Percentiles rank a stretch among this genome's conserved stretches.
Conservation (phyloP, 2,329 filamentous ascomycete species). For the Aspergillus neotritici region DNA sequence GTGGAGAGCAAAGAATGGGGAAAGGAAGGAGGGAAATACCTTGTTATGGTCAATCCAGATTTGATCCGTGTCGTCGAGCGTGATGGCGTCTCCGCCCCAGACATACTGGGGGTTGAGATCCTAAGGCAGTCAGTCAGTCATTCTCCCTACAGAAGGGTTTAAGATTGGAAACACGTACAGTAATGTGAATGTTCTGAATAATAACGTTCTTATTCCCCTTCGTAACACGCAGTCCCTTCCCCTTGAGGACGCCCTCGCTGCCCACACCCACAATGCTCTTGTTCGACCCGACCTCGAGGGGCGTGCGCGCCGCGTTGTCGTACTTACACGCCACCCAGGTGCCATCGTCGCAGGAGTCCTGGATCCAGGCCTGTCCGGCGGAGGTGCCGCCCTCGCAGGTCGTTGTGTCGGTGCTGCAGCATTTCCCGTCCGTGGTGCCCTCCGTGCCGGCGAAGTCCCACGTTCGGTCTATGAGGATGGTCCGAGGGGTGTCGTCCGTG, state of each 20-base stretch:
- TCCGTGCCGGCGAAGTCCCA: slow-evolving; percentile 18
- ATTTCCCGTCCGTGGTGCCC: slow-evolving; percentile 40
- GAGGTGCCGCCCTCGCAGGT: slow-evolving; percentile 53
- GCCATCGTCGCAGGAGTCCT: slow-evolving; percentile 48
- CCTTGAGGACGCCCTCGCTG: slow-evolving; percentile 50
- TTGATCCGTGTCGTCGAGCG: slow-evolving; percentile 41
- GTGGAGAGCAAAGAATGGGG: not conserved
- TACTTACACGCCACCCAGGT: slow-evolving; percentile 39
- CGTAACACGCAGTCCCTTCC: slow-evolving; percentile 52
- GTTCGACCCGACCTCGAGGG: slow-evolving; percentile 52
- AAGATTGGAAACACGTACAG: not conserved
- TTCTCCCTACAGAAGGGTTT: not conserved
- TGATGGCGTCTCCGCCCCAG: slow-evolving; percentile 57
- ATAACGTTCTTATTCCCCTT: slow-evolving; percentile 52
- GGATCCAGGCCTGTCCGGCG: slow-evolving; percentile 52
- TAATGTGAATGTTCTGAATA: slow-evolving; percentile 40
- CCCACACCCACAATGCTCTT: slow-evolving; percentile 55
- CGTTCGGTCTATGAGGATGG: slow-evolving; percentile 9
- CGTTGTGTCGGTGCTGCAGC: slow-evolving; percentile 9
- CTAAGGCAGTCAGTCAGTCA: slow-evolving; percentile 3
- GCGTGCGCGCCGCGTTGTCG: slow-evolving; percentile 49
- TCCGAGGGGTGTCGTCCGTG: slow-evolving; percentile 7
- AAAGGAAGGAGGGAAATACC: slow-evolving; percentile 9
- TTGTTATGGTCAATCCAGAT: slow-evolving; percentile 51
- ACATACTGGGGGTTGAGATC: slow-evolving; percentile 56